phyloP scores from a whole-genome alignment of 306 rosid species.

The Rubus idaeus region DNA sequence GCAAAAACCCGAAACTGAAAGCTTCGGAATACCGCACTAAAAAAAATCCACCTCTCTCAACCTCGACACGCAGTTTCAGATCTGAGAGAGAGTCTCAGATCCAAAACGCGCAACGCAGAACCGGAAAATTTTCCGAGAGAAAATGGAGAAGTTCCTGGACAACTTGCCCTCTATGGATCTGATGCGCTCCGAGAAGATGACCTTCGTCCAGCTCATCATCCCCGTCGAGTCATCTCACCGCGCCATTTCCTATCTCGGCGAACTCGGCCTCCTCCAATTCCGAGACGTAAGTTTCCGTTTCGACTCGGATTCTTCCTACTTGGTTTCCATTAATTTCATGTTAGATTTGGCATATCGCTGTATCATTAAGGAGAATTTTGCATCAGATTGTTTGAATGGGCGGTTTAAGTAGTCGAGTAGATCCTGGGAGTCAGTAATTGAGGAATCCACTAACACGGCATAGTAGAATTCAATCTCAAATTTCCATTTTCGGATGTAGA shows the following conservation, averaged over 20 bases:
- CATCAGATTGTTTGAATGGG: neutral
- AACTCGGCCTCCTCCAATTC: slow-evolving; percentile 93
- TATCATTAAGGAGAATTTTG: neutral
- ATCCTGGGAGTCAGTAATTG: neutral
- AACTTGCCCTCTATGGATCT: slow-evolving; percentile 90
- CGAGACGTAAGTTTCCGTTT: slow-evolving; percentile 64
- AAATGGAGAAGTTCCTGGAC: slow-evolving; percentile 76
- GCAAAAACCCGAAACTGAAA: slow-evolving; percentile 14
- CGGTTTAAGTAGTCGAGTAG: neutral
- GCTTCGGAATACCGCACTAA: slow-evolving; percentile 31
- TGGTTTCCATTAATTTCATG: slow-evolving; percentile 13
- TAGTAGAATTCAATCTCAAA: neutral
- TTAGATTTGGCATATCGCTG: slow-evolving; percentile 8
- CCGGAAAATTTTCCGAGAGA: slow-evolving; percentile 37
- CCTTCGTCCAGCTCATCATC: slow-evolving; percentile 90
- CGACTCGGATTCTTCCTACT: slow-evolving; percentile 38
- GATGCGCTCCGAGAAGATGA: slow-evolving; percentile 99
- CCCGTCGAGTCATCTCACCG: slow-evolving; percentile 96
- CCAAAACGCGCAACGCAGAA: neutral
- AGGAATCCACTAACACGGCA: neutral
- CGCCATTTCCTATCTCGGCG: slow-evolving; percentile 85
- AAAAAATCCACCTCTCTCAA: slow-evolving; percentile 15
- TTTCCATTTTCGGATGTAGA: neutral
- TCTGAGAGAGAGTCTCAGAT: slow-evolving; percentile 23
- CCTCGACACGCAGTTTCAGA: slow-evolving; percentile 36